Conservation (phyloP, 108 stramenopile genomes). For the Conticribra weissflogii region DNA sequence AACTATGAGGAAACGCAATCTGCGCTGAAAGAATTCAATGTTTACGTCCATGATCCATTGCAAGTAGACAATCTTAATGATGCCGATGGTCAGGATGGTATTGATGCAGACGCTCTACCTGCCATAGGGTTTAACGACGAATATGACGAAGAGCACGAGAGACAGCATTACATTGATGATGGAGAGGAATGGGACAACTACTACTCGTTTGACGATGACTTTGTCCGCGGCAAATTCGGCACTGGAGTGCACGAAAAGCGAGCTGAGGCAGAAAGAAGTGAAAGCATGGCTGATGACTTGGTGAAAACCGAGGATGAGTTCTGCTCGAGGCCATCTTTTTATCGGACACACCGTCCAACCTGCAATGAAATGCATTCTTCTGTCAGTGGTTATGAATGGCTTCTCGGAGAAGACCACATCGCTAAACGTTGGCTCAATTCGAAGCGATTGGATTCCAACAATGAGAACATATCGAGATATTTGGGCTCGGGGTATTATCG, state of each 20-base stretch:
- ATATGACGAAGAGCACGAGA: conserved; percentile 11
- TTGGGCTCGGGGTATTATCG: conserved; percentile 60
- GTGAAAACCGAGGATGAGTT: conserved; percentile 3
- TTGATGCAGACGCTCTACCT: not conserved
- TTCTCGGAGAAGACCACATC: conserved; percentile 33
- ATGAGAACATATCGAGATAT: conserved; percentile 18
- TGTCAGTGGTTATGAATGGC: conserved; percentile 40
- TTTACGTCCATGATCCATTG: conserved; percentile 2
- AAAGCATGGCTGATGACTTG: not conserved
- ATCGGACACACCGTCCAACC: conserved; percentile 56
- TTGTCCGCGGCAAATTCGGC: conserved; percentile 28
- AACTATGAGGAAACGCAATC: conserved; percentile 4
- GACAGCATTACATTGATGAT: conserved; percentile 24
- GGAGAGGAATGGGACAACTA: conserved; percentile 55
- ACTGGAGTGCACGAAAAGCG: conserved; percentile 23
- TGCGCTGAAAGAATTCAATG: not conserved
- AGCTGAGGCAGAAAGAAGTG: not conserved
- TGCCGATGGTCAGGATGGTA: conserved; percentile 1
- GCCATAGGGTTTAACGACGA: conserved; percentile 17
- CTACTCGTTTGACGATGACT: conserved; percentile 65
- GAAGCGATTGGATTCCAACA: conserved; percentile 8
- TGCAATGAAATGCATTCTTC: conserved; percentile 67
- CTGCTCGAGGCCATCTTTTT: conserved; percentile 50
- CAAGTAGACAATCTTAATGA: not conserved
- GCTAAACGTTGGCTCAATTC: conserved; percentile 23